A percentile compares a stretch with the other conserved stretches of the same genome.
These are phyloP conservation scores for Psidium guajava DNA, from an alignment of 345 rosid species.

Conservation along the genomic window DNA sequence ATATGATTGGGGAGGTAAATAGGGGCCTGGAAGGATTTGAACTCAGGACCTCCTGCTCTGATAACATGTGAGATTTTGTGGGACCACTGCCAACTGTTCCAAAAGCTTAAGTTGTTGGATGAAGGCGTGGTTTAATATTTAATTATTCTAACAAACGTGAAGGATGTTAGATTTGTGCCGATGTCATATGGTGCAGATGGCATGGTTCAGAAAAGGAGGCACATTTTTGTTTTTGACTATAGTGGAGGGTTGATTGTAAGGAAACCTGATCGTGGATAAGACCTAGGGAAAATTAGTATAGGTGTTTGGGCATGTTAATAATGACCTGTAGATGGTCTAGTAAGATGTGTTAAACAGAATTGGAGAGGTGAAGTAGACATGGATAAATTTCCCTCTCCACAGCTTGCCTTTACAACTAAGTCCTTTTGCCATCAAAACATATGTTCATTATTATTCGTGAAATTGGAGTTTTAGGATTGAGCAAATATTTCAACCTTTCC, in stretches of 20 bases:
- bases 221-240: background rate
- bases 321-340: background rate
- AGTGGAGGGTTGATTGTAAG: background rate
- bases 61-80: too few species aligned
- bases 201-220: background rate
- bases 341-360: background rate
- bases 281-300: background rate
- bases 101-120: too few species aligned
- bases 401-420: background rate
- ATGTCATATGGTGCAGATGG: background rate
- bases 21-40: too few species aligned
- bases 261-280: background rate
- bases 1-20: too few species aligned
- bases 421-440: background rate
- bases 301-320: background rate
- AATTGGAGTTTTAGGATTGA: background rate
- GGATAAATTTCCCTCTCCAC: background rate
- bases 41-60: too few species aligned
- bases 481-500: background rate
- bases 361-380: background rate
- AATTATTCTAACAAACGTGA: too few species aligned
- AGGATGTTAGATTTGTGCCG: background rate
- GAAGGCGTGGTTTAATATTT: too few species aligned
- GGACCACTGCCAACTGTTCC: too few species aligned
- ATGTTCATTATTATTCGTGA: background rate